Conservation (phyloP, 1,284 basidiomycete species). For the Tilletia indica region DNA sequence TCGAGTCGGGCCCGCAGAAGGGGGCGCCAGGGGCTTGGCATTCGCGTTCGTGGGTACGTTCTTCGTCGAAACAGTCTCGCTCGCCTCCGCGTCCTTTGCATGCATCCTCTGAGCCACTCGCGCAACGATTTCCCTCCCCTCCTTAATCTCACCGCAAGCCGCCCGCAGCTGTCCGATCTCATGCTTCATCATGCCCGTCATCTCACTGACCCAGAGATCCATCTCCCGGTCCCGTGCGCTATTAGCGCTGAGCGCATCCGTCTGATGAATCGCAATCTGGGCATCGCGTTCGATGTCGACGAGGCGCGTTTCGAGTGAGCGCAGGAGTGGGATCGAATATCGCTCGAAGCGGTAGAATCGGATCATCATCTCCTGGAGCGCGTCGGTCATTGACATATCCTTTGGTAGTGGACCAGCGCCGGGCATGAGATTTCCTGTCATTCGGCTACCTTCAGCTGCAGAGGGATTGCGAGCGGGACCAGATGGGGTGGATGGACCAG, state of each 20-base stretch:
- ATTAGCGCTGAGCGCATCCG: conserved; percentile 27
- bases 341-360: conserved; percentile 55
- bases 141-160: conserved; percentile 42
- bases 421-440: conserved; percentile 28
- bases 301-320: conserved; percentile 48
- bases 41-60: neutral
- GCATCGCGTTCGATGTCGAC: conserved; percentile 52
- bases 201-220: conserved; percentile 49
- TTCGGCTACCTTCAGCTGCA: neutral
- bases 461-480: neutral
- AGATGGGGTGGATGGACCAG: neutral
- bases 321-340: conserved; percentile 51
- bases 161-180: conserved; percentile 51
- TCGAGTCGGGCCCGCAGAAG: neutral
- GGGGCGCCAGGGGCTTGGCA: neutral
- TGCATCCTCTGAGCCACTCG: conserved; percentile 19
- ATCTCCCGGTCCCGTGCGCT: conserved; percentile 38
- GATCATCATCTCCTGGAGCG: conserved; percentile 52
- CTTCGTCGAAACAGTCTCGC: neutral
- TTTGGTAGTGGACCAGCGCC: conserved; percentile 38
- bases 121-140: conserved; percentile 38
- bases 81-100: neutral
- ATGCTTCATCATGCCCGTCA: conserved; percentile 52
- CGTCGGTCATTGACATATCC: conserved; percentile 39
- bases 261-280: conserved; percentile 35